A percentile compares a stretch with the other conserved stretches of the same genome.
phyloP scores from a whole-genome alignment of 768 basidiomycete genomes.

The Solioccasus polychromus region DNA sequence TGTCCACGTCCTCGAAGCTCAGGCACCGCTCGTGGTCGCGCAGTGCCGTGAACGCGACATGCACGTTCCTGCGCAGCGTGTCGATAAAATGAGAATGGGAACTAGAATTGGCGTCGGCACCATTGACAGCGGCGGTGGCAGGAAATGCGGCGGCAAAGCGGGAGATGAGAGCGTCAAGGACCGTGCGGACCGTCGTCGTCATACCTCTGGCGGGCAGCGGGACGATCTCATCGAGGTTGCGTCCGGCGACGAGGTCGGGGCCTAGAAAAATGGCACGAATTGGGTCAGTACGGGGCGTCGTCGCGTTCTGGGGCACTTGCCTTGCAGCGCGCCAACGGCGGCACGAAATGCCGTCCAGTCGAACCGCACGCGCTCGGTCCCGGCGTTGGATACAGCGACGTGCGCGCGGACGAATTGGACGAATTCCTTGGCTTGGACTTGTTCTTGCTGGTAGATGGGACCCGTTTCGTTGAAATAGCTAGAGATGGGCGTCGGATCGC shows the following conservation, averaged over 20 bases:
- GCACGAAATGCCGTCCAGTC: constrained; percentile 1
- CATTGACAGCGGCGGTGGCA: background rate
- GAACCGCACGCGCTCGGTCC: background rate
- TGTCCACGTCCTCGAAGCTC: background rate
- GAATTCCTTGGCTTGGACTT: constrained; percentile 4
- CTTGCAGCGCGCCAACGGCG: background rate
- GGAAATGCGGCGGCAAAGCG: background rate
- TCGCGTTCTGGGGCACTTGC: no score
- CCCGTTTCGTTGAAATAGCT: constrained; percentile 10
- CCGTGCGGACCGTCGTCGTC: background rate
- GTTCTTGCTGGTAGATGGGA: constrained; percentile 3
- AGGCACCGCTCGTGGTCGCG: constrained; percentile 2
- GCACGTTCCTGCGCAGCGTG: constrained; percentile 3
- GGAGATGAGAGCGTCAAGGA: constrained; percentile 3
- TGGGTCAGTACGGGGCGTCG: no score
- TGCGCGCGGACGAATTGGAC: constrained; percentile 2
- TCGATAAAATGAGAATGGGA: constrained; percentile 1
- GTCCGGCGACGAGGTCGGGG: background rate
- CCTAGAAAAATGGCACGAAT: background rate
- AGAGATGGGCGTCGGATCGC: no score
- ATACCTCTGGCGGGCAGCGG: background rate
- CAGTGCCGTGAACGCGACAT: constrained; percentile 1
- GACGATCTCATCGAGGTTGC: background rate
- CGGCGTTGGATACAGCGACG: background rate
- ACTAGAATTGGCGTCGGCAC: background rate